These are phyloP conservation scores for Entomortierella beljakovae DNA, from an alignment of 192 early-diverging fungal genomes.

Conservation along the genomic window DNA sequence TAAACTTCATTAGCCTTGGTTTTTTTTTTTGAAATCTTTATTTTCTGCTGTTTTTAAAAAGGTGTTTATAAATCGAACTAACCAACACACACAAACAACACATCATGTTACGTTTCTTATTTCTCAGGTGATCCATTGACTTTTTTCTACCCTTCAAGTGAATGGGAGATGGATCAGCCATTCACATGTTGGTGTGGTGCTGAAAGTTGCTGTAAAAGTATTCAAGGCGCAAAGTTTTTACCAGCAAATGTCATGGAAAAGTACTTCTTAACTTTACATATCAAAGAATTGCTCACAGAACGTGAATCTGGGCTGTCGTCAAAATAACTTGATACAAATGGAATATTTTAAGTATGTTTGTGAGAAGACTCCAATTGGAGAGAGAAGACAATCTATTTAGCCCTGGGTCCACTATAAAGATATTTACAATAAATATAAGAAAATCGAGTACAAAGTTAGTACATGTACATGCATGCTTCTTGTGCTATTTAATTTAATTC, in stretches of 20 bases:
- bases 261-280: slow-evolving; percentile 57
- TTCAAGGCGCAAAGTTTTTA: slow-evolving; percentile 60
- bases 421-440: background rate
- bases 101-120: too few relatives aligned
- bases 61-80: too few relatives aligned
- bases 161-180: slow-evolving; percentile 73
- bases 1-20: too few relatives aligned
- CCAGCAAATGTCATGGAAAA: slow-evolving; percentile 37
- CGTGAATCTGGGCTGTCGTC: too few relatives aligned
- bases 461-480: too few relatives aligned
- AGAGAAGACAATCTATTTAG: slow-evolving; percentile 19
- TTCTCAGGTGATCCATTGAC: slow-evolving; percentile 55
- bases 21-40: too few relatives aligned
- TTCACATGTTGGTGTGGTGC: slow-evolving; percentile 67
- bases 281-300: slow-evolving; percentile 40
- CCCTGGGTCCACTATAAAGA: slow-evolving; percentile 33
- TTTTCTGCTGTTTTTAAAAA: too few relatives aligned
- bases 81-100: too few relatives aligned
- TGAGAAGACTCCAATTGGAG: too few relatives aligned
- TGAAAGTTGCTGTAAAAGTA: slow-evolving; percentile 55
- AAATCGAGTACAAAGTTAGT: background rate
- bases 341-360: too few relatives aligned
- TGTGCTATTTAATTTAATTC: background rate
- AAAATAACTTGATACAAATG: too few relatives aligned
- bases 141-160: slow-evolving; percentile 69